These are phyloP conservation scores for Peniophora sp. DNA, from an alignment of 1,284 basidiomycete genomes.

Conservation along the genomic window DNA sequence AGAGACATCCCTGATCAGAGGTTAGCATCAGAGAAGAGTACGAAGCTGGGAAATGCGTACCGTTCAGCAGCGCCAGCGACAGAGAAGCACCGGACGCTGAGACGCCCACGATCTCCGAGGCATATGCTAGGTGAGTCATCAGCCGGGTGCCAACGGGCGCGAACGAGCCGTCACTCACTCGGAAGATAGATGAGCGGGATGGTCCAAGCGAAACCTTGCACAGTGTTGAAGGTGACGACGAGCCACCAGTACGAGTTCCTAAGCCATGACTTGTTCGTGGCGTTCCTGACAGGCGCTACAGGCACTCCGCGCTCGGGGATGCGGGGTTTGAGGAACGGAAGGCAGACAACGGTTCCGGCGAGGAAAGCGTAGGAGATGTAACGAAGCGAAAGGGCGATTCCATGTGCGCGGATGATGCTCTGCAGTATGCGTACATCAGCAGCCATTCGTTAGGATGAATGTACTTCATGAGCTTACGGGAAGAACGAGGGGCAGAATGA, in stretches of 20 bases:
- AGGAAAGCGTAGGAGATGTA: conserved; percentile 19
- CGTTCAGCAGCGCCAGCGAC: conserved; percentile 12
- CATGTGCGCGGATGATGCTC: conserved; percentile 19
- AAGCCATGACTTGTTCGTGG: conserved; percentile 16
- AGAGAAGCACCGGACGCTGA: conserved; percentile 6
- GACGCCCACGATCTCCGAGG: conserved; percentile 3
- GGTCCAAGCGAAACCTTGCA: conserved; percentile 26
- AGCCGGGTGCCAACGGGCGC: background rate
- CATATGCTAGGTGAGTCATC: conserved; percentile 1
- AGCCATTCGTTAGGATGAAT: background rate
- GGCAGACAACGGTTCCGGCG: conserved; percentile 15
- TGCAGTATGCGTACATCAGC: background rate
- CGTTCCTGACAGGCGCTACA: conserved; percentile 14
- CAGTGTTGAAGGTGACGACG: conserved; percentile 23
- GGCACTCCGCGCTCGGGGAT: conserved; percentile 19
- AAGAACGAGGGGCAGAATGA: background rate
- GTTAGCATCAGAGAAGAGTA: background rate
- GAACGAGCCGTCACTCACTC: background rate
- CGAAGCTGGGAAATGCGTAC: background rate
- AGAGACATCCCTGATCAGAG: conserved; percentile 16
- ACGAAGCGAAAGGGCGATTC: conserved; percentile 19
- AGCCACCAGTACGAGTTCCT: conserved; percentile 21
- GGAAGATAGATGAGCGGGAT: conserved; percentile 29
- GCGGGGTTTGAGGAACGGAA: conserved; percentile 26
- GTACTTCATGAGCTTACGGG: background rate